Conservation (phyloP, 192 early-diverging fungal species). For the Coemansia sp. region DNA sequence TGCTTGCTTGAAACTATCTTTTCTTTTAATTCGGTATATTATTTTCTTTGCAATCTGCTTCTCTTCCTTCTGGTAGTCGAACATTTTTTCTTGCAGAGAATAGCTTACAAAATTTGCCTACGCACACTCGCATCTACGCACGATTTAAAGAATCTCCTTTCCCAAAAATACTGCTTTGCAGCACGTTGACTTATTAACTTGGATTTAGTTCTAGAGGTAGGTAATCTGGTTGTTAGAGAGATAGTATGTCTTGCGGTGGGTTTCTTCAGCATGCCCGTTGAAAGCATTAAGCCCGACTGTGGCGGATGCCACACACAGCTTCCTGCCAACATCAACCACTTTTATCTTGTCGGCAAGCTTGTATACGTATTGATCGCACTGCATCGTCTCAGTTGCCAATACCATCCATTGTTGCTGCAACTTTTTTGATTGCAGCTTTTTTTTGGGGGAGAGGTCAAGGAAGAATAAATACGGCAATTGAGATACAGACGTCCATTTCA, state of each 20-base stretch:
- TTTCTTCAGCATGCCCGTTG: too few relatives aligned
- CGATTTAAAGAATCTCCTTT: not conserved
- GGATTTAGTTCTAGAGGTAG: not conserved
- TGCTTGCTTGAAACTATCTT: not conserved
- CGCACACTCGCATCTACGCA: not conserved
- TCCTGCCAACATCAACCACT: too few relatives aligned
- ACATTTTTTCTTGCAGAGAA: not conserved
- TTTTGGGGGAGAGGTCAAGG: not conserved
- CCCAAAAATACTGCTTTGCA: not conserved
- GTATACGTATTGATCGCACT: too few relatives aligned
- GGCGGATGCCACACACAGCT: too few relatives aligned
- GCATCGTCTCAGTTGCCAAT: too few relatives aligned
- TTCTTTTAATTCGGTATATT: slow-evolving; percentile 20
- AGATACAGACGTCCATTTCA: not conserved
- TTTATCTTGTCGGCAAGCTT: too few relatives aligned
- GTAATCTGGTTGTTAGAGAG: not conserved
- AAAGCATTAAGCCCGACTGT: too few relatives aligned
- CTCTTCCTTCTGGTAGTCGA: not conserved
- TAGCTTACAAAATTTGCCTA: not conserved
- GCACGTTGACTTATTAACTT: not conserved
- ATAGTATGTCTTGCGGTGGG: not conserved
- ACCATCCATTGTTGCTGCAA: too few relatives aligned
- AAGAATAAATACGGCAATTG: not conserved
- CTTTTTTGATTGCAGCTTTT: too few relatives aligned
- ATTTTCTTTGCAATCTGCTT: slow-evolving; percentile 5